Percentiles rank a stretch among this genome's conserved stretches.
These are phyloP conservation scores for Pseudogymnoascus sp. DNA, from an alignment of 2,329 filamentous ascomycete genomes.

Conservation along the genomic window DNA sequence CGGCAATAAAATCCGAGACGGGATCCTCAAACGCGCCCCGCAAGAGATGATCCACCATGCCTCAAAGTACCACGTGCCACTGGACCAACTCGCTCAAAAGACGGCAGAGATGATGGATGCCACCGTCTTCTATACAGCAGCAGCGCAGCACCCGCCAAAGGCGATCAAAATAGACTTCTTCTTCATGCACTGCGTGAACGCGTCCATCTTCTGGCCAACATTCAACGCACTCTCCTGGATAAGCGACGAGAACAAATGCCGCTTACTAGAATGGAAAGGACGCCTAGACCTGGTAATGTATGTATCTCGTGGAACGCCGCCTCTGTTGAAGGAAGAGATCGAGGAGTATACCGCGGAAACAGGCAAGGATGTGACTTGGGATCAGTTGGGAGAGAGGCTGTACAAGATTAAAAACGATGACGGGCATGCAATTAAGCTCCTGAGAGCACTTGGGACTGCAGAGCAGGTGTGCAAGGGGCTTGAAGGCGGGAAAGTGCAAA, in stretches of 20 bases:
- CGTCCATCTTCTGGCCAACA: constrained; percentile 61
- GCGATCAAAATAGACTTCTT: constrained; percentile 75
- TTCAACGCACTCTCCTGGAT: constrained; percentile 58
- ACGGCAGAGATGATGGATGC: constrained; percentile 65
- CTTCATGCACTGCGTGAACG: constrained; percentile 69
- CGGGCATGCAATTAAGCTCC: constrained; percentile 72
- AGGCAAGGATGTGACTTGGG: constrained; percentile 21
- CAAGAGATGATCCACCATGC: constrained; percentile 56
- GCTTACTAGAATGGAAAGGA: constrained; percentile 75
- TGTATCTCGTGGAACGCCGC: constrained; percentile 56
- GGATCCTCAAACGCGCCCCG: constrained; percentile 54
- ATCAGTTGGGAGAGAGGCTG: constrained; percentile 35
- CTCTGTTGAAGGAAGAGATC: constrained; percentile 52
- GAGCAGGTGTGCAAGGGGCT: constrained; percentile 43
- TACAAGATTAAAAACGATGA: constrained; percentile 54
- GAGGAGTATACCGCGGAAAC: constrained; percentile 48
- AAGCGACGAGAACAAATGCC: constrained; percentile 49
- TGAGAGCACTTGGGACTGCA: constrained; percentile 60
- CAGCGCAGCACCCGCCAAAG: constrained; percentile 55
- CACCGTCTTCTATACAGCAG: constrained; percentile 40
- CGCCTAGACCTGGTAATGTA: constrained; percentile 69
- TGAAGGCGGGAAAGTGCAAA: constrained; percentile 43
- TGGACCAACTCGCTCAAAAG: constrained; percentile 40
- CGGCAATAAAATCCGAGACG: constrained; percentile 58
- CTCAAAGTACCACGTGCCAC: constrained; percentile 49